phyloP scores from a whole-genome alignment of 2,329 filamentous ascomycete genomes.

The Camillea tinctor region DNA sequence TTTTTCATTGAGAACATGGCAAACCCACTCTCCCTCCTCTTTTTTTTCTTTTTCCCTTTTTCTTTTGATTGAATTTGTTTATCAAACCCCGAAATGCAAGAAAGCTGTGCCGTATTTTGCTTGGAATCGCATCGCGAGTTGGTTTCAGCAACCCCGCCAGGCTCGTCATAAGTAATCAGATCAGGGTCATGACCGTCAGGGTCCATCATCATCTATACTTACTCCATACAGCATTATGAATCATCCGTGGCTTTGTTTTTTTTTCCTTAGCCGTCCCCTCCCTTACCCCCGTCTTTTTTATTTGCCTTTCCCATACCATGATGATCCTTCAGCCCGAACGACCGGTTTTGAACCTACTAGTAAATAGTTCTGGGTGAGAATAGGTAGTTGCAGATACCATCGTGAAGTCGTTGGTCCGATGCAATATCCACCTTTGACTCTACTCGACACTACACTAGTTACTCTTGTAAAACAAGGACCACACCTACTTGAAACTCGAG shows the following conservation, averaged over 20 bases:
- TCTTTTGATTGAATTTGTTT: background rate
- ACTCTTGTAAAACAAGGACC: background rate
- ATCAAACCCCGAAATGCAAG: background rate
- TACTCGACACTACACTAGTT: background rate
- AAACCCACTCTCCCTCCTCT: background rate
- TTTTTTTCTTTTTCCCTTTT: no score
- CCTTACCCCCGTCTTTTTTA: background rate
- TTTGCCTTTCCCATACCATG: background rate
- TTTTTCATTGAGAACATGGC: conserved; percentile 6
- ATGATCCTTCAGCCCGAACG: background rate
- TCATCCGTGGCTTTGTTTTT: background rate
- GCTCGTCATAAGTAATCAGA: background rate
- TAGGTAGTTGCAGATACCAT: background rate
- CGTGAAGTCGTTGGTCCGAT: background rate
- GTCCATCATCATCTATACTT: background rate
- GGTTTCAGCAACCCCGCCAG: background rate
- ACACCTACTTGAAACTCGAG: background rate
- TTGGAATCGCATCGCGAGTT: background rate
- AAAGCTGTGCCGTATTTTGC: background rate
- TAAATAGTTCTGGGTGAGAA: background rate
- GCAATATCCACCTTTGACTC: background rate
- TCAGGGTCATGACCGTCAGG: background rate
- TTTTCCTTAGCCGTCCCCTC: background rate
- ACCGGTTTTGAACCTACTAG: background rate
- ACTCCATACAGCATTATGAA: background rate